These are phyloP conservation scores for Starmerella sirachaensis DNA, from an alignment of 805 yeast species.

Conservation along the genomic window DNA sequence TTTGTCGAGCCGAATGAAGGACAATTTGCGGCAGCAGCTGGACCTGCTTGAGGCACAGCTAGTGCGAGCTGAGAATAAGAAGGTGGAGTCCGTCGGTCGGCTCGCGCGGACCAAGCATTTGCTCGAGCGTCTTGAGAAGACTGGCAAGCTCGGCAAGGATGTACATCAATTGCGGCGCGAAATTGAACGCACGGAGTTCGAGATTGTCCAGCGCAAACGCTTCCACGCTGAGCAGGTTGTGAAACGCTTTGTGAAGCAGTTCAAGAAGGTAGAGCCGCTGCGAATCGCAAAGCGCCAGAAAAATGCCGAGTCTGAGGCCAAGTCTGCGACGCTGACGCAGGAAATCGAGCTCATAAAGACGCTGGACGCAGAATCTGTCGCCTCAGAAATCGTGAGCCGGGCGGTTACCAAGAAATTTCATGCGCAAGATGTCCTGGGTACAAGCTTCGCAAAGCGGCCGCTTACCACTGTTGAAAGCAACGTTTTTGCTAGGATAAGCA, in stretches of 20 bases:
- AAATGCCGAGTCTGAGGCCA: constrained; percentile 4
- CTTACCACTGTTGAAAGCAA: constrained; percentile 24
- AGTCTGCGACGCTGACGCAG: constrained; percentile 9
- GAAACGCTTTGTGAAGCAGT: constrained; percentile 27
- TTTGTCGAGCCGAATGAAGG: constrained; percentile 23
- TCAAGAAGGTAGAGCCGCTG: constrained; percentile 26
- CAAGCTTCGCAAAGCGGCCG: constrained; percentile 10
- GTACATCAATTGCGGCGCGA: constrained; percentile 17
- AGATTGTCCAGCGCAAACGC: constrained; percentile 26
- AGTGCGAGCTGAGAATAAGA: constrained; percentile 14
- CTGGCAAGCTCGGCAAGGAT: constrained; percentile 8
- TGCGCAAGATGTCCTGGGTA: constrained; percentile 2
- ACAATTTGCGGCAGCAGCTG: constrained; percentile 29
- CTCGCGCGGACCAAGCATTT: constrained; percentile 25
- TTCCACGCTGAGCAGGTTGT: constrained; percentile 24
- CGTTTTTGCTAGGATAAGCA: constrained; percentile 32
- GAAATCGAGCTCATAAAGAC: constrained; percentile 14
- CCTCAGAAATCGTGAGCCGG: constrained; percentile 13
- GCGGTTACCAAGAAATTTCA: constrained; percentile 8
- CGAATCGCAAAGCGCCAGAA: constrained; percentile 26
- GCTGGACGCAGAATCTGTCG: constrained; percentile 14
- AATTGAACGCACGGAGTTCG: constrained; percentile 20
- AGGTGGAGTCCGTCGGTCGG: constrained; percentile 20
- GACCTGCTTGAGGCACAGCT: constrained; percentile 30
- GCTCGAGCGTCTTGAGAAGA: constrained; percentile 16